Conservation (phyloP, 805 yeast species). For the Teunomyces panamensis region DNA sequence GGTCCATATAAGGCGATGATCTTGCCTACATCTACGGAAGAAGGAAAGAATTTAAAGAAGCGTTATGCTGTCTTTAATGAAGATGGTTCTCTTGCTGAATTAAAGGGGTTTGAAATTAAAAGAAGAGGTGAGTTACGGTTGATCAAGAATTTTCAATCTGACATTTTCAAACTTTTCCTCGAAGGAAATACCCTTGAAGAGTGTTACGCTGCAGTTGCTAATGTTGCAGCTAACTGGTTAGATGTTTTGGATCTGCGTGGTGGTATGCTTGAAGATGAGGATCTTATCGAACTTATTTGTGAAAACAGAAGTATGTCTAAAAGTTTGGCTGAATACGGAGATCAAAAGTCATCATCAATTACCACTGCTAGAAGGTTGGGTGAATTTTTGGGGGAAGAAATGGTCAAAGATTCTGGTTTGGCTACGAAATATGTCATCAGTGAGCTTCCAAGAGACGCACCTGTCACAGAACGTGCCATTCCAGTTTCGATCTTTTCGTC, state of each 20-base stretch:
- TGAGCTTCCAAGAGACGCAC: slow-evolving; percentile 75
- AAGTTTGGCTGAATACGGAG: slow-evolving; percentile 81
- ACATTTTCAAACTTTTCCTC: slow-evolving; percentile 84
- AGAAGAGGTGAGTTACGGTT: slow-evolving; percentile 94
- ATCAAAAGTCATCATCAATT: slow-evolving; percentile 90
- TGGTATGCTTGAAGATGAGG: slow-evolving; percentile 84
- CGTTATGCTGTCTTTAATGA: slow-evolving; percentile 96
- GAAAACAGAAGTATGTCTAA: slow-evolving; percentile 96
- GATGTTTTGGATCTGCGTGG: slow-evolving; percentile 91
- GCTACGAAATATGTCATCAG: slow-evolving; percentile 94
- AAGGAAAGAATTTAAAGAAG: slow-evolving; percentile 93
- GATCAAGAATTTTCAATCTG: slow-evolving; percentile 92
- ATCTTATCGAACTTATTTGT: slow-evolving; percentile 89
- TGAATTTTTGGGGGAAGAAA: slow-evolving; percentile 91
- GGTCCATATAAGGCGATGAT: slow-evolving; percentile 99
- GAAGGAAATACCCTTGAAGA: slow-evolving; percentile 76
- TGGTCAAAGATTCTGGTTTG: slow-evolving; percentile 94
- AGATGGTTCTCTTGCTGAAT: slow-evolving; percentile 91
- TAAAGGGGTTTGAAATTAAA: slow-evolving; percentile 94
- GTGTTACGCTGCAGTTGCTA: slow-evolving; percentile 87
- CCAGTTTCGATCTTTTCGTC: slow-evolving; percentile 96
- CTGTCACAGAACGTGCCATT: slow-evolving; percentile 93
- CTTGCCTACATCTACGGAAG: slow-evolving; percentile 94
- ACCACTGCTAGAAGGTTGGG: slow-evolving; percentile 93
- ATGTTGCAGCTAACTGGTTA: slow-evolving; percentile 92